Base-by-base conservation (phyloP, 2,329 filamentous ascomycete genomes). In the Chalara sp. region DNA sequence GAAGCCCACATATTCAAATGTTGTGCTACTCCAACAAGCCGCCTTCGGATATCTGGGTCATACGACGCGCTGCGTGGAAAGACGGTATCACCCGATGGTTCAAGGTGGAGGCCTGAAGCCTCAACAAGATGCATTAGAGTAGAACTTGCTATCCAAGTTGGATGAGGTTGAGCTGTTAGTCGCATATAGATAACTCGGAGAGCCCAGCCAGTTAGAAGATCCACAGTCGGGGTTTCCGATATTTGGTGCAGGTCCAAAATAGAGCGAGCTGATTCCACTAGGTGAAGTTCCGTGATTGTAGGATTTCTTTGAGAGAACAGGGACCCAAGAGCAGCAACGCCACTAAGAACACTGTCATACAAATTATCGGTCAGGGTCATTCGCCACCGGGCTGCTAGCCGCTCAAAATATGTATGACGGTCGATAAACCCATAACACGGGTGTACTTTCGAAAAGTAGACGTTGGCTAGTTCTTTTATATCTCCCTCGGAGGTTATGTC, bases 261-360 rank as follows among this genome's bases (percentile, higher is more conserved):
- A 43, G 21, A 21, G 21, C 21, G 21, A 21, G 21, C 21, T 21
- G 21, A 21, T 21, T 21, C 21, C 29, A 57, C 53, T 28, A 63
- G 56, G 46, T 62, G 59, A 32, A 52, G 50, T 55, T 69, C 67
- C 10, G 10, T 57, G 58, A 32, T 59, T 48, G n/a, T 50, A 21
- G 21, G 21, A 2, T 62, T 45, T 1, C 45, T 35, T 6, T 51
- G 44, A 6, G 59, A 63, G 45, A 69, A 69, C 8, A 68, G 54
- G 21, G 63, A 67, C 5, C 64, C 63, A 5, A 68, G 50, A 2
- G 59, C 65, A 31, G 64, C 49, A 2, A 69, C 58, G 4, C 67
- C 65, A 32, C 60, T 58, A 11, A 67, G 55, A 5, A 67, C 48
- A 5, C 65, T 62, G 46, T 67, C 66, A 42, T 47, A 73, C 60